Conservation (phyloP, 2,329 filamentous ascomycete genomes). For the Aureobasidium leucospermi region DNA sequence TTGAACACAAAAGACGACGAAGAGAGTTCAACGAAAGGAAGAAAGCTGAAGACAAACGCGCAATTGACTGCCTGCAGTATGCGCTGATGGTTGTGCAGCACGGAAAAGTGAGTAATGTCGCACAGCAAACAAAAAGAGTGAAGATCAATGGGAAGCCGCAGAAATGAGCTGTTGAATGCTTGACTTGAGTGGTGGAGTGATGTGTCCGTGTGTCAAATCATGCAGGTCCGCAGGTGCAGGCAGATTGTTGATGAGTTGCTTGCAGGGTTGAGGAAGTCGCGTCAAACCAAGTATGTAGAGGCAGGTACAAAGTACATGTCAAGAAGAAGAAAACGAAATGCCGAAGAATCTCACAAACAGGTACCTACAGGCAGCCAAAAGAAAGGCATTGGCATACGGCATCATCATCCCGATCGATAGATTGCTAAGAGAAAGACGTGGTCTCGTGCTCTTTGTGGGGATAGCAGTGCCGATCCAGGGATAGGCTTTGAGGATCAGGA, state of each 20-base stretch:
- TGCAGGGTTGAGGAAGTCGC: neutral
- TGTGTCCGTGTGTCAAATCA: neutral
- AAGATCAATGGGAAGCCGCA: neutral
- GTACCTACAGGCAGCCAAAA: neutral
- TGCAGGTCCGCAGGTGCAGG: conserved; percentile 1
- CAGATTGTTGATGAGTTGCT: neutral
- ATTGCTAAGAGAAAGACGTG: neutral
- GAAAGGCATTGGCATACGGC: conserved; percentile 8
- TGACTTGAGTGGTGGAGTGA: conserved; percentile 1
- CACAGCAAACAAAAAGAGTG: neutral
- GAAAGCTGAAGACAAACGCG: neutral
- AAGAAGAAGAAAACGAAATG: neutral
- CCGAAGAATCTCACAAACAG: neutral
- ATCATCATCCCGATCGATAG: neutral
- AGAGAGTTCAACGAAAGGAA: neutral
- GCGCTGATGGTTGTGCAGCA: neutral
- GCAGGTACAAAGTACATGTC: too few species aligned
- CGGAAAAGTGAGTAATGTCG: neutral
- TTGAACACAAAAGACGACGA: neutral
- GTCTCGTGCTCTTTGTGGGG: conserved; percentile 9
- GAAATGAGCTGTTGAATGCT: neutral
- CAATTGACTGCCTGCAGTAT: neutral
- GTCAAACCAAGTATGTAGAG: neutral
- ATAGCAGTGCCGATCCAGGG: neutral
- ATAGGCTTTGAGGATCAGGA: neutral